Evolutionary conservation across 345 rosid species (phyloP).

Genomic region (Rubroshorea leprosula): DNA sequence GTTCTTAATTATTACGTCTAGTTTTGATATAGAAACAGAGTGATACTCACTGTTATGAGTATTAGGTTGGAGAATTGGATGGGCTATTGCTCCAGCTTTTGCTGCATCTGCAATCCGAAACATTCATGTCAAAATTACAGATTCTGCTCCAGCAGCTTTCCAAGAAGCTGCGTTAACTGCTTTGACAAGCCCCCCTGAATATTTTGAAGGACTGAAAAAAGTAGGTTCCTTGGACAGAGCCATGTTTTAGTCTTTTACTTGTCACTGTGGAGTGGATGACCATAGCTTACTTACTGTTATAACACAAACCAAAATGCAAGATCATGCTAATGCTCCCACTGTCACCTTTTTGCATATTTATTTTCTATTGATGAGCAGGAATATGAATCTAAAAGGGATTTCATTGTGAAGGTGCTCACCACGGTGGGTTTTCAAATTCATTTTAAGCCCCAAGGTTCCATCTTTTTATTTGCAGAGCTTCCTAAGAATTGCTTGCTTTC

Average conservation of each 20-base stretch:
- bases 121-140: constrained; percentile 49
- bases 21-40: too few relatives aligned
- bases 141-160: constrained; percentile 62
- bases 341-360: neutral
- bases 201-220: constrained; percentile 36
- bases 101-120: constrained; percentile 42
- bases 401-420: constrained; percentile 27
- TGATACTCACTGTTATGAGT: constrained; percentile 8
- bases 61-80: constrained; percentile 59
- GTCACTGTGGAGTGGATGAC: constrained; percentile 5
- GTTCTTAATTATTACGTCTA: too few relatives aligned
- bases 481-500: constrained; percentile 41
- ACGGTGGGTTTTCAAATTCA: constrained; percentile 40
- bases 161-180: constrained; percentile 57
- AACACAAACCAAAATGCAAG: neutral
- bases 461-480: constrained; percentile 48
- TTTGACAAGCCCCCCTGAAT: constrained; percentile 32
- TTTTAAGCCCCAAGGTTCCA: constrained; percentile 49
- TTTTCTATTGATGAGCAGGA: constrained; percentile 28
- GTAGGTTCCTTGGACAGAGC: constrained; percentile 23
- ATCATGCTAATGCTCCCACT: neutral
- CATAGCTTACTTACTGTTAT: too few relatives aligned
- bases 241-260: neutral
- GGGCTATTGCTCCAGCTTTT: constrained; percentile 56
- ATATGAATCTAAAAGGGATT: constrained; percentile 45